phyloP scores from a whole-genome alignment of 2,329 filamentous ascomycete genomes.

The Colletotrichum somersetense region DNA sequence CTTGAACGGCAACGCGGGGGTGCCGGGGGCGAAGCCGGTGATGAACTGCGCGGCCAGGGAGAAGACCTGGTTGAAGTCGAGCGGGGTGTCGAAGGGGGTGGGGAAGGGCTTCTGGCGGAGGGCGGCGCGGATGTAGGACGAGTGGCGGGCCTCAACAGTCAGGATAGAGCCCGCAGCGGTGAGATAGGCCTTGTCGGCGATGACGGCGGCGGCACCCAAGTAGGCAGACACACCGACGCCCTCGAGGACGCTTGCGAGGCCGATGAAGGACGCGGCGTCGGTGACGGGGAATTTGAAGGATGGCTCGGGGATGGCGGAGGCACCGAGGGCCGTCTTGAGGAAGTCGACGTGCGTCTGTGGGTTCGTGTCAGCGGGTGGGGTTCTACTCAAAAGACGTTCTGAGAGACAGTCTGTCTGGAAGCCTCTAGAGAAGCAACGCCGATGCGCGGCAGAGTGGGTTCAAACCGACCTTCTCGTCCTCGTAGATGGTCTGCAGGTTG shows the following conservation, averaged over 20 bases:
- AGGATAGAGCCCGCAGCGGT: slow-evolving; percentile 73
- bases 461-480: slow-evolving; percentile 61
- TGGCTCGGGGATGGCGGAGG: slow-evolving; percentile 56
- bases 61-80: slow-evolving; percentile 70
- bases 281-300: slow-evolving; percentile 68
- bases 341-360: slow-evolving; percentile 67
- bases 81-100: slow-evolving; percentile 70
- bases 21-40: slow-evolving; percentile 65
- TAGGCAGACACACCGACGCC: slow-evolving; percentile 75
- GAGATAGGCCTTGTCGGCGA: slow-evolving; percentile 69
- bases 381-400: not conserved
- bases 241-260: slow-evolving; percentile 73
- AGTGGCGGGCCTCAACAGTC: slow-evolving; percentile 74
- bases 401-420: not conserved
- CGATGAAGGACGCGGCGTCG: slow-evolving; percentile 68
- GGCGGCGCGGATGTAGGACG: slow-evolving; percentile 68
- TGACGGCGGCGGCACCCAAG: slow-evolving; percentile 71
- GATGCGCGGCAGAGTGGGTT: not conserved
- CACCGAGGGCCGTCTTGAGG: slow-evolving; percentile 63
- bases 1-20: slow-evolving; percentile 69
- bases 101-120: slow-evolving; percentile 66
- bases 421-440: not conserved
- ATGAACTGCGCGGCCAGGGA: slow-evolving; percentile 76
- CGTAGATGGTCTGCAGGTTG: slow-evolving; percentile 67
- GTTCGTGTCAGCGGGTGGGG: not conserved